Evolutionary conservation across 768 basidiomycete genomes (phyloP), one percentile per base, ranked within the genome.

Genomic region (Boletus rubescentipes): DNA sequence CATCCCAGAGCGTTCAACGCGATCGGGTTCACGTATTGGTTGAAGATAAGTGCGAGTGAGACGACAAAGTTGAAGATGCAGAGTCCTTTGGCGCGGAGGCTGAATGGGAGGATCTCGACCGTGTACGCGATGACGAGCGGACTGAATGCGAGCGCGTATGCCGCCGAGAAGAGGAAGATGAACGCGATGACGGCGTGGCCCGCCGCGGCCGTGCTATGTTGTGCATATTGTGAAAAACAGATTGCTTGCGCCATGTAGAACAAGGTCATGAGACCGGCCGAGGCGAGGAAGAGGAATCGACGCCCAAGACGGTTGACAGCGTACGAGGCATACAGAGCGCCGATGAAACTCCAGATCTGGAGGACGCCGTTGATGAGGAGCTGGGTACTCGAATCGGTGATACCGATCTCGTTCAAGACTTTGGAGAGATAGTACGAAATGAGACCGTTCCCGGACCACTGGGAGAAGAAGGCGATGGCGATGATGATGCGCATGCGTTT

Each of bases 31-130:
- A 89, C 81, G 49, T 89, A 87, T 63, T 87, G 86, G 61, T 88
- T 92, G 70, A 93, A 86, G 3, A 89, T 85, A 26, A 88, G 73
- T 2, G 86, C 81, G 35, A 87, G 73, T 62, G 81, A 84, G 29
- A 88, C 75, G 5, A 75, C 75, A 46, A 88, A 70, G 66, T 85
- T 87, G 85, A 91, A 89, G 34, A 89, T 65, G 8, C 88, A 84
- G 56, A 89, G 86, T 0, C 90, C 90, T 62, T 85, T 89, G 10
- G 91, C 91, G 47, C 92, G 84, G 54, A 93, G 84, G 54, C 75
- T 78, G 70, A 83, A 91, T 0, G 91, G 91, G 4, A 93, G 69
- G 58, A 94, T 92, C 67, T 94, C 93, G 53, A 93, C 73, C 7
- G 80, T 78, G 59, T 83, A 85, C 0, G 78, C 63, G 30, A 82